A percentile compares a stretch with the other conserved stretches of the same genome.
These are phyloP conservation scores for Populus tomentosa DNA, from an alignment of 441 rosid genomes.

Conservation along the genomic window DNA sequence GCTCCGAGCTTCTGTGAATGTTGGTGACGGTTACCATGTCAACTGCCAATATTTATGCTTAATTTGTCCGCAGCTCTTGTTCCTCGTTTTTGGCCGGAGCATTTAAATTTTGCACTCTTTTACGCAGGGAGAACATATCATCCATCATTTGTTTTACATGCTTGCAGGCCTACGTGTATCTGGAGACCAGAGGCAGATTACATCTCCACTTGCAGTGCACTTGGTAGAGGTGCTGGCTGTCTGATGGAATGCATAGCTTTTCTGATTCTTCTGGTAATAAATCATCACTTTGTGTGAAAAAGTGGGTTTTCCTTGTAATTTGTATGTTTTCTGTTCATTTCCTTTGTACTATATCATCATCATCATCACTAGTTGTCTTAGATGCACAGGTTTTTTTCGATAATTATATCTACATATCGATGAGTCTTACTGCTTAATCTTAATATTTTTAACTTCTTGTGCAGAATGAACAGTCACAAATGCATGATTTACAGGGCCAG, in stretches of 20 bases:
- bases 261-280: conserved; percentile 54
- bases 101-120: background rate
- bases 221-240: conserved; percentile 65
- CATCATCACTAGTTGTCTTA: background rate
- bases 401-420: background rate
- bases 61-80: background rate
- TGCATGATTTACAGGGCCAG: conserved; percentile 76
- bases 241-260: conserved; percentile 56
- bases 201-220: conserved; percentile 80
- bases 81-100: background rate
- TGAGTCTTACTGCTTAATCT: background rate
- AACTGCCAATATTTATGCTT: background rate
- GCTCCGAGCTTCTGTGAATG: conserved; percentile 78
- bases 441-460: background rate
- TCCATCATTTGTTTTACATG: conserved; percentile 10
- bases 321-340: background rate
- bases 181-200: conserved; percentile 76
- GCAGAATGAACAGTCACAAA: conserved; percentile 56
- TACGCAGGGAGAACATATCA: background rate
- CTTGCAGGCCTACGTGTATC: conserved; percentile 61
- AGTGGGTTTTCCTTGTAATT: conserved; percentile 6
- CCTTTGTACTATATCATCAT: background rate
- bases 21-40: conserved; percentile 58
- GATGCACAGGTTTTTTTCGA: background rate
- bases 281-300: conserved; percentile 5